phyloP scores from a whole-genome alignment of 1,284 basidiomycete species.

The Exobasidium rhododendri region DNA sequence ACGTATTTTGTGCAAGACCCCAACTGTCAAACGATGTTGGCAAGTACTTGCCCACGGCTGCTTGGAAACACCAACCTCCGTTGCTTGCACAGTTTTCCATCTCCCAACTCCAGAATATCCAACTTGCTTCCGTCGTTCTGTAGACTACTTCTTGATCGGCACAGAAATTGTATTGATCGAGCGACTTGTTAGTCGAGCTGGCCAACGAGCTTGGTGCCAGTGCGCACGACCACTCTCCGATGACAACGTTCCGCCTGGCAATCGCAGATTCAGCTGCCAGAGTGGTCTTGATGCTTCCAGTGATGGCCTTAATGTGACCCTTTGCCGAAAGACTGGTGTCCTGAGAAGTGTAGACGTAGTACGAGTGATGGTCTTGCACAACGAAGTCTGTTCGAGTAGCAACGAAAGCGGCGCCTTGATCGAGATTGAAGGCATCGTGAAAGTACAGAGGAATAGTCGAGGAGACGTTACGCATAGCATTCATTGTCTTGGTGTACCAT shows the following conservation, averaged over 20 bases:
- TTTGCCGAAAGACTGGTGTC: slow-evolving; percentile 38
- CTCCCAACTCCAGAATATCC: slow-evolving; percentile 70
- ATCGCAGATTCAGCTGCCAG: slow-evolving; percentile 26
- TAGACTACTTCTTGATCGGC: slow-evolving; percentile 66
- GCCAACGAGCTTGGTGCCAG: slow-evolving; percentile 63
- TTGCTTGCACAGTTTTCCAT: slow-evolving; percentile 52
- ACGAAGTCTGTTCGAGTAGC: slow-evolving; percentile 66
- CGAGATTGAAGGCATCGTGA: slow-evolving; percentile 70
- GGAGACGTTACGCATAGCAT: slow-evolving; percentile 61
- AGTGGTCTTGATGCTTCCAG: slow-evolving; percentile 21
- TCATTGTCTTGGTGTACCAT: slow-evolving; percentile 58
- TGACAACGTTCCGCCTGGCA: slow-evolving; percentile 63
- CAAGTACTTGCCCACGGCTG: slow-evolving; percentile 33
- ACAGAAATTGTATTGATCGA: slow-evolving; percentile 64
- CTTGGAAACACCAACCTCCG: slow-evolving; percentile 52
- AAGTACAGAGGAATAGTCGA: slow-evolving; percentile 67
- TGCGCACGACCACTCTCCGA: slow-evolving; percentile 61
- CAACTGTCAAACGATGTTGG: slow-evolving; percentile 39
- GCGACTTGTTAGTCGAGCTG: slow-evolving; percentile 59
- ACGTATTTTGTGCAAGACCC: slow-evolving; percentile 26
- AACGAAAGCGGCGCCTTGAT: slow-evolving; percentile 63
- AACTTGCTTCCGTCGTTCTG: slow-evolving; percentile 64
- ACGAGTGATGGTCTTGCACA: slow-evolving; percentile 72
- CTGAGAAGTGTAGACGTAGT: slow-evolving; percentile 60
- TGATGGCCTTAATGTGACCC: slow-evolving; percentile 44